These are phyloP conservation scores for Sporothrix brasiliensis DNA, from an alignment of 2,329 filamentous ascomycete genomes.

Conservation along the genomic window DNA sequence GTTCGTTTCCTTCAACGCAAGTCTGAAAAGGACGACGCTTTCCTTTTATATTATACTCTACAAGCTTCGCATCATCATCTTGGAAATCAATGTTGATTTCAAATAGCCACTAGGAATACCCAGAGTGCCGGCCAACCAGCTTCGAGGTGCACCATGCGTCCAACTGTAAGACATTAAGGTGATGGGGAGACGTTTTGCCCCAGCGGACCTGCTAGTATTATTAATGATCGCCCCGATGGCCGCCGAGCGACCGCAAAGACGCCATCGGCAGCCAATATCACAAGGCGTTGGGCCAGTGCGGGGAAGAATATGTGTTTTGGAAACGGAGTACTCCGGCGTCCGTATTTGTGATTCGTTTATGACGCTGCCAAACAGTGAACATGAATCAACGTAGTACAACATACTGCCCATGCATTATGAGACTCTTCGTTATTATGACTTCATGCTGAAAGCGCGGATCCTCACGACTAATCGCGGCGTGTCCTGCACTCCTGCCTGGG, in stretches of 20 bases:
- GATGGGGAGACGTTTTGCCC: constrained; percentile 6
- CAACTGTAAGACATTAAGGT: neutral
- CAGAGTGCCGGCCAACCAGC: neutral
- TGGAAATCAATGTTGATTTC: constrained; percentile 26
- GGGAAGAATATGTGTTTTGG: neutral
- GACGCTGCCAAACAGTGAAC: too few relatives aligned
- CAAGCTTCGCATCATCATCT: neutral
- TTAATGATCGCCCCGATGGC: constrained; percentile 17
- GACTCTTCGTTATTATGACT: too few relatives aligned
- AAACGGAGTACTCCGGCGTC: too few relatives aligned
- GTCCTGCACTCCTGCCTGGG: neutral
- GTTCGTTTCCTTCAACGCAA: neutral
- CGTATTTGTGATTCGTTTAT: too few relatives aligned
- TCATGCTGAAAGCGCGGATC: neutral
- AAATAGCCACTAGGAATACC: constrained; percentile 7
- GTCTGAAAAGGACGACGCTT: neutral
- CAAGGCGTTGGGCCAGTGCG: constrained; percentile 3
- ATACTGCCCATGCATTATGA: too few relatives aligned
- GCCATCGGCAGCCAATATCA: constrained; percentile 24
- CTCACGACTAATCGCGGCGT: neutral
- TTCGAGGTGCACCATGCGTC: neutral
- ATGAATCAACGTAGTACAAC: too few relatives aligned
- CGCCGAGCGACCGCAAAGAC: constrained; percentile 3
- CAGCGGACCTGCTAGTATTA: constrained; percentile 1
- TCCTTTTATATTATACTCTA: constrained; percentile 6